Percentiles rank a stretch among this genome's conserved stretches.
These are phyloP conservation scores for Trichophyton mentagrophytes DNA, from an alignment of 2,329 filamentous ascomycete species.

Conservation along the genomic window DNA sequence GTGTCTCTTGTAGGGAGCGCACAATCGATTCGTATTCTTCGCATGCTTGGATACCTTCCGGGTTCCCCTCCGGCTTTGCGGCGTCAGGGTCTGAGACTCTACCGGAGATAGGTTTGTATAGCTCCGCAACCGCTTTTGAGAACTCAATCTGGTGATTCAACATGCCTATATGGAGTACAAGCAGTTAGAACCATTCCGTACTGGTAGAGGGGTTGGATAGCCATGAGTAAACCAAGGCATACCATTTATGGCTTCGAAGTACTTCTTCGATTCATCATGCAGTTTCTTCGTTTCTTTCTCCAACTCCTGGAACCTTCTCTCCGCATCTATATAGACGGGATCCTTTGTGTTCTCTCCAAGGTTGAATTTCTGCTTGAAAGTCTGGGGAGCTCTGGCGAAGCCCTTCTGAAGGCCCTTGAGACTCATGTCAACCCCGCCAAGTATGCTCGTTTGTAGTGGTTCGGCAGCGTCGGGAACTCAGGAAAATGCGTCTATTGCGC, in stretches of 20 bases:
- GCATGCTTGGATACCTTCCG: constrained; percentile 85
- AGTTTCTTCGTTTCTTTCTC: constrained; percentile 93
- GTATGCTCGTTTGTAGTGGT: background rate
- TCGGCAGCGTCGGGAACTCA: background rate
- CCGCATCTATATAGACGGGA: constrained; percentile 84
- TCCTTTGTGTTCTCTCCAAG: constrained; percentile 93
- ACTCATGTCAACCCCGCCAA: constrained; percentile 52
- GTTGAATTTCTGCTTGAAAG: constrained; percentile 84
- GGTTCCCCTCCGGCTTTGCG: constrained; percentile 68
- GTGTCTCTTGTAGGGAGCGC: constrained; percentile 72
- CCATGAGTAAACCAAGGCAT: constrained; percentile 12
- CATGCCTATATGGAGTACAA: constrained; percentile 50
- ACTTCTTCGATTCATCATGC: constrained; percentile 93
- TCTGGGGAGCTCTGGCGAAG: constrained; percentile 79
- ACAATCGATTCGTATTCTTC: constrained; percentile 93
- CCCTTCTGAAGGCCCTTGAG: constrained; percentile 93
- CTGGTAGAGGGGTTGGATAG: background rate
- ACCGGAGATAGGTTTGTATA: constrained; percentile 97
- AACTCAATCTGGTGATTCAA: constrained; percentile 95
- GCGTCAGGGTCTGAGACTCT: constrained; percentile 86
- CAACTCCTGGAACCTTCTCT: constrained; percentile 84
- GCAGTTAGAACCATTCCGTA: background rate
- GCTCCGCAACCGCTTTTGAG: constrained; percentile 85
- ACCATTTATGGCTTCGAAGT: constrained; percentile 93
- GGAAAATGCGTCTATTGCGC: background rate